Base-by-base conservation (phyloP, 176 grass and related monocot genomes). In the Carex pumila region DNA sequence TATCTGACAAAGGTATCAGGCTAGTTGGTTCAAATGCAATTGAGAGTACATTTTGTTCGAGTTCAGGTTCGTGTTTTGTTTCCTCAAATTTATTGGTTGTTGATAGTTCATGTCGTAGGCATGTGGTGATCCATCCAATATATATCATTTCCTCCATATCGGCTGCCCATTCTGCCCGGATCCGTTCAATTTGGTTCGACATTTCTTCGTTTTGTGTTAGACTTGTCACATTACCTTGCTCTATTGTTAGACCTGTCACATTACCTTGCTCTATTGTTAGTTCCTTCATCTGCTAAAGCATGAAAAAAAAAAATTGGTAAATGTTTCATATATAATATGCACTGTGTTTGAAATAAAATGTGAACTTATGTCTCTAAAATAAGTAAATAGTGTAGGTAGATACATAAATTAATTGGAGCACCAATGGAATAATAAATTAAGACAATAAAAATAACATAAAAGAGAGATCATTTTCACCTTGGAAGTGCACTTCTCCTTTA, bases 141-240 rank as follows among this genome's bases (percentile, higher is more conserved):
- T 95, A 95, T 89, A 99, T 92, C 86, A 90, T 88, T 86, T 93
- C 89, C 86, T 98, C 89, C 91, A 93, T 90, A 82, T 91, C 93
- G n/a, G 85, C 88, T 13, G 88, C 81, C 96, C 96, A 99, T 80
- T 78, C 71, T 66, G 85, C 81, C 17, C 86, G 91, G 39, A 98
- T 90, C 21, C 52, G 68, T 79, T 85, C 87, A 15, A 88, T 79
- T 11, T 87, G 90, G 36, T 89, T 85, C 32, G 83, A 41, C n/a
- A 85, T 52, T 82, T 95, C 89, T 84, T 82, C 22, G 37, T 88
- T 84, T 81, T 88, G 85, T 34, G 85, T 85, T 73, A 91, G 78
- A 31, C 79, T 87, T 75, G 71, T 56, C 39, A 76, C 53, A 86
- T 60, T 21, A 57, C 63, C 83, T 65, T 87, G 65, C 43, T 81